phyloP scores from a whole-genome alignment of 2,329 filamentous ascomycete genomes.

The Lasiodiplodia hormozganensis region DNA sequence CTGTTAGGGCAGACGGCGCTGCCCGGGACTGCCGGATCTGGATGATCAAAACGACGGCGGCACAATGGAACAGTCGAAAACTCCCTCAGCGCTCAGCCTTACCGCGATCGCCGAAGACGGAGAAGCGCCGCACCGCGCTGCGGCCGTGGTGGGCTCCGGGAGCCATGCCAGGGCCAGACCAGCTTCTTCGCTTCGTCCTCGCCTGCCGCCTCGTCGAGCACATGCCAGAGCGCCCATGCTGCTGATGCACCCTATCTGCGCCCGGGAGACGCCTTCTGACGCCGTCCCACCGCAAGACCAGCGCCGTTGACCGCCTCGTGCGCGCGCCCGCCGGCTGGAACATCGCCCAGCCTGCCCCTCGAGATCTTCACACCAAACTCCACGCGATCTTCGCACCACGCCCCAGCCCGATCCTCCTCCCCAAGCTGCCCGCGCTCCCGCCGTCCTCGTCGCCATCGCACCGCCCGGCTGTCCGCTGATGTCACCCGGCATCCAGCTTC shows the following conservation, averaged over 20 bases:
- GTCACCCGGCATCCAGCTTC: slow-evolving; percentile 26
- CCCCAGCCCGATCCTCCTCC: slow-evolving; percentile 3
- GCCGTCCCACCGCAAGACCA: neutral
- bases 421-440: neutral
- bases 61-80: neutral
- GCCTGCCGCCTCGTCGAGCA: slow-evolving; percentile 8
- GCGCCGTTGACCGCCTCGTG: slow-evolving; percentile 28
- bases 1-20: neutral
- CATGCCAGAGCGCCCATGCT: neutral
- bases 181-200: slow-evolving; percentile 7
- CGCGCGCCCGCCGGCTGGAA: slow-evolving; percentile 11
- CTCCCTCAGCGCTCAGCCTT: slow-evolving; percentile 25
- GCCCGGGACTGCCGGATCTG: neutral
- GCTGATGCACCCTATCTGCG: neutral
- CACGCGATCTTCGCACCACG: slow-evolving; percentile 25
- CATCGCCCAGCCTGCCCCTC: slow-evolving; percentile 21
- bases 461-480: slow-evolving; percentile 15
- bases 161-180: slow-evolving; percentile 10
- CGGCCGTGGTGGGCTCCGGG: neutral
- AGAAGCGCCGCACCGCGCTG: slow-evolving; percentile 1
- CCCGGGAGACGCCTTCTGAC: neutral
- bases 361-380: slow-evolving; percentile 23
- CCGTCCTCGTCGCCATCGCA: neutral
- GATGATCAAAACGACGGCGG: neutral
- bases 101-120: slow-evolving; percentile 27